Conservation (phyloP, 371 early-diverging fungal species). For the Syncephalastrum monosporum region DNA sequence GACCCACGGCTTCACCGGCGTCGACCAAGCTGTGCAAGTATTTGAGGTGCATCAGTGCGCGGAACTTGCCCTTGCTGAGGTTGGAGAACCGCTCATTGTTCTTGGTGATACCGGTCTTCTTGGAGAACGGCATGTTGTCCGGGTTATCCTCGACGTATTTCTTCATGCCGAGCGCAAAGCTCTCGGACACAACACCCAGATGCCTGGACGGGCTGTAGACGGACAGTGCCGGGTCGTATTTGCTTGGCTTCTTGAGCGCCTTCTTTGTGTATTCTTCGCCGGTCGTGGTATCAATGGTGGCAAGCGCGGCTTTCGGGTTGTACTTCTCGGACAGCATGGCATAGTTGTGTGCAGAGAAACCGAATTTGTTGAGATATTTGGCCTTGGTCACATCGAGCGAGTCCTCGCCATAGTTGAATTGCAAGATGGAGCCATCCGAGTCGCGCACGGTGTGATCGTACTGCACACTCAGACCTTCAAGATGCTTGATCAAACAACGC, state of each 20-base stretch:
- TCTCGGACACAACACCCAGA: conserved; percentile 91
- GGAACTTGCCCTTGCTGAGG: conserved; percentile 72
- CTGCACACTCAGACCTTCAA: conserved; percentile 95
- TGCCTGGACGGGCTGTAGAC: conserved; percentile 79
- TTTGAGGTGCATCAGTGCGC: conserved; percentile 89
- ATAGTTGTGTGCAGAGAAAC: conserved; percentile 93
- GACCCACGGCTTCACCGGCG: conserved; percentile 98
- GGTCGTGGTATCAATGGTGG: conserved; percentile 71
- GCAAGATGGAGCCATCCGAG: conserved; percentile 91
- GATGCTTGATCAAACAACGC: conserved; percentile 99
- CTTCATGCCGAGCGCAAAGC: conserved; percentile 70
- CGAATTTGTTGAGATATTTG: conserved; percentile 86
- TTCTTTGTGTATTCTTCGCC: conserved; percentile 82
- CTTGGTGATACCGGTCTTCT: conserved; percentile 47
- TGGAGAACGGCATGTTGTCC: conserved; percentile 55
- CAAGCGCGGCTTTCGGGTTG: conserved; percentile 71
- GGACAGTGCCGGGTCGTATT: conserved; percentile 80
- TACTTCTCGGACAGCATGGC: conserved; percentile 79
- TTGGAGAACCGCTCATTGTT: conserved; percentile 56
- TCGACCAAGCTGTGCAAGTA: conserved; percentile 94
- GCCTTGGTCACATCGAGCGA: conserved; percentile 98
- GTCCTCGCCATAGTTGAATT: conserved; percentile 99
- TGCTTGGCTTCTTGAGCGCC: conserved; percentile 73
- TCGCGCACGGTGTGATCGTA: conserved; percentile 98
- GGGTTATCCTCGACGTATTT: conserved; percentile 74